Percentiles rank a stretch among this genome's conserved stretches.
phyloP scores from a whole-genome alignment of 1,284 basidiomycete genomes.

The Pseudozyma thailandica region DNA sequence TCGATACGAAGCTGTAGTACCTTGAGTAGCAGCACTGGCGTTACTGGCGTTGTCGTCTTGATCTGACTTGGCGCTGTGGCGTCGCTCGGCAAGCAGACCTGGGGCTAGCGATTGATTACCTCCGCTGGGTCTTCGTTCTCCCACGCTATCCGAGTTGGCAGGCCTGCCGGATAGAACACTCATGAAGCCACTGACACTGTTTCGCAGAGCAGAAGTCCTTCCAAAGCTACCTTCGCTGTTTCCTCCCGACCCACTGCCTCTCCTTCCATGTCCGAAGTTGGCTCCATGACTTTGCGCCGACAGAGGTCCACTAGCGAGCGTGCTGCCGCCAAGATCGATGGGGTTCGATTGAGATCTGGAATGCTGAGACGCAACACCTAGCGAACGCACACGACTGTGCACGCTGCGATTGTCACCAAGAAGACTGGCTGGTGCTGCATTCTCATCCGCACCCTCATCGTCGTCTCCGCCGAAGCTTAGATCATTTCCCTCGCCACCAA shows the following conservation, averaged over 20 bases:
- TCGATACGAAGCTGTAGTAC: conserved; percentile 51
- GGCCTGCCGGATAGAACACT: conserved; percentile 34
- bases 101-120: conserved; percentile 10
- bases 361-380: conserved; percentile 17
- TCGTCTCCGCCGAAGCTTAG: conserved; percentile 15
- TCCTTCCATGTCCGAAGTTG: conserved; percentile 3
- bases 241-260: conserved; percentile 6
- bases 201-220: conserved; percentile 38
- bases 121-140: conserved; percentile 1
- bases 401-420: conserved; percentile 9
- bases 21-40: conserved; percentile 40
- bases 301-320: conserved; percentile 12
- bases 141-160: background rate
- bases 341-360: conserved; percentile 28
- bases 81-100: conserved; percentile 21
- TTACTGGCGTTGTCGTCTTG: conserved; percentile 39
- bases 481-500: conserved; percentile 21
- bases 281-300: conserved; percentile 5
- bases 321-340: conserved; percentile 14
- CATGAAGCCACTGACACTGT: conserved; percentile 47
- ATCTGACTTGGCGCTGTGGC: conserved; percentile 36
- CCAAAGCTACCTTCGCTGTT: conserved; percentile 20
- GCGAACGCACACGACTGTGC: conserved; percentile 20
- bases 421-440: conserved; percentile 21
- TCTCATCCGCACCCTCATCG: conserved; percentile 33